Base-by-base conservation (phyloP, 2,329 filamentous ascomycete genomes). In the Fusarium sp. region DNA sequence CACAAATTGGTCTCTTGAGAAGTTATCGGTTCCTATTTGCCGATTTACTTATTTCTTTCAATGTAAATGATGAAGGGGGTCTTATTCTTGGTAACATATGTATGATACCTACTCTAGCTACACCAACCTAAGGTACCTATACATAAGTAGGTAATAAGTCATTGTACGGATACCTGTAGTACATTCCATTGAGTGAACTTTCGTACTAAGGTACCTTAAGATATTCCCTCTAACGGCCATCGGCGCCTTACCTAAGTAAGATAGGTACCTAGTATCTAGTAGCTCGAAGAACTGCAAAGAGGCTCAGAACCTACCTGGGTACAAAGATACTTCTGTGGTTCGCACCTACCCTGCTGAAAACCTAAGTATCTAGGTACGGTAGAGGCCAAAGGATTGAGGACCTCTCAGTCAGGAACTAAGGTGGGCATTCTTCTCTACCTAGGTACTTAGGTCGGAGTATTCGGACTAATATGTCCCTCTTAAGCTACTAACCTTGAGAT, bases 81-180 rank as follows among this genome's bases (percentile, higher is more conserved):
- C 55, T 26, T 33, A 38, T 42, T 38, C 48, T 28, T 54, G 15
- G 33, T 7, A 33, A 35, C n/a, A 51, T 44, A 48, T 61, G 51
- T 70, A 65, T 70, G 55, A 69, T 64, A 64, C 35, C n/a, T 51
- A 35, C 30, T 33, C 16, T 64, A 64, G 39, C n/a, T 51, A 35
- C 30, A 50, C 16, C 22, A 22, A 47, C 47, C 47, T 20, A 20
- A 20, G 14, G 38, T 20, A 51, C 30, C n/a, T n/a, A n/a, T n/a
- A n/a, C n/a, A n/a, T n/a, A n/a, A n/a, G n/a, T n/a, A n/a, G n/a
- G 30, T 24, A 33, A 51, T 33, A 51, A 13, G n/a, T 24, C 28
- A 33, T 48, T 18, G 28, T n/a, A 18, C 16, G 22, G 42, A 14
- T 44, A 26, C 24, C n/a, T n/a, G n/a, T n/a, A n/a, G n/a, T n/a